Percentiles rank a stretch among this genome's conserved stretches.
These are phyloP conservation scores for Claviceps citrina DNA, from an alignment of 2,329 filamentous ascomycete species.

Conservation along the genomic window DNA sequence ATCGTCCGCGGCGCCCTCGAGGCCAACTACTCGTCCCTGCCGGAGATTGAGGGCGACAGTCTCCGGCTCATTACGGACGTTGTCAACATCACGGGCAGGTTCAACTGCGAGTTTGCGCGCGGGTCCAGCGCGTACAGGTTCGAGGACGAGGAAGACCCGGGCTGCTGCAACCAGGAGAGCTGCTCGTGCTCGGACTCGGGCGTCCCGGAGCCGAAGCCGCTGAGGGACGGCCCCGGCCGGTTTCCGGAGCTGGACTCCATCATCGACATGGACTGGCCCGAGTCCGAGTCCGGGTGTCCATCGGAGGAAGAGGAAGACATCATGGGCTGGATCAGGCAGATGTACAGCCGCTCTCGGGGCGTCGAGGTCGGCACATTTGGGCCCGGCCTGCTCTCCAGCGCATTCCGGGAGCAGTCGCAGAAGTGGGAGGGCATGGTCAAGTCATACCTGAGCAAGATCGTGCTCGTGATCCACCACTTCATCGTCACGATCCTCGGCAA, in stretches of 20 bases:
- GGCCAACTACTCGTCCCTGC: neutral
- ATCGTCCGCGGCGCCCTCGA: conserved; percentile 1
- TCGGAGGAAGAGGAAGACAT: too few species aligned
- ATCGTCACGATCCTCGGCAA: conserved; percentile 26
- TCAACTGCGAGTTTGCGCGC: neutral
- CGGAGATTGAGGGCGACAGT: neutral
- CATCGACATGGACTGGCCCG: neutral
- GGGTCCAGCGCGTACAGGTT: neutral
- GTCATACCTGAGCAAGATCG: conserved; percentile 34
- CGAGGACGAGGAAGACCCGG: neutral
- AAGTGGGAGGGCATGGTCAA: conserved; percentile 36
- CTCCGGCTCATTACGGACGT: conserved; percentile 1
- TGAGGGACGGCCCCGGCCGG: neutral
- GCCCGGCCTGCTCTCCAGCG: conserved; percentile 23
- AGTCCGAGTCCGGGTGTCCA: neutral
- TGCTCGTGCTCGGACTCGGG: neutral
- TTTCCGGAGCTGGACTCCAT: conserved; percentile 6
- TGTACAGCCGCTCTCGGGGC: conserved; percentile 4
- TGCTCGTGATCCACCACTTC: conserved; percentile 37
- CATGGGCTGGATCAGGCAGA: conserved; percentile 12
- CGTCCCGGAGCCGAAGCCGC: neutral
- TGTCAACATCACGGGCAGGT: neutral
- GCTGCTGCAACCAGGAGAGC: neutral
- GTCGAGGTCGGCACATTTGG: conserved; percentile 15
- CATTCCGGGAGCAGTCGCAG: conserved; percentile 37